A percentile compares a stretch with the other conserved stretches of the same genome.
phyloP scores from a whole-genome alignment of 202 grass and related monocot species.

The Alloteropsis angusta region DNA sequence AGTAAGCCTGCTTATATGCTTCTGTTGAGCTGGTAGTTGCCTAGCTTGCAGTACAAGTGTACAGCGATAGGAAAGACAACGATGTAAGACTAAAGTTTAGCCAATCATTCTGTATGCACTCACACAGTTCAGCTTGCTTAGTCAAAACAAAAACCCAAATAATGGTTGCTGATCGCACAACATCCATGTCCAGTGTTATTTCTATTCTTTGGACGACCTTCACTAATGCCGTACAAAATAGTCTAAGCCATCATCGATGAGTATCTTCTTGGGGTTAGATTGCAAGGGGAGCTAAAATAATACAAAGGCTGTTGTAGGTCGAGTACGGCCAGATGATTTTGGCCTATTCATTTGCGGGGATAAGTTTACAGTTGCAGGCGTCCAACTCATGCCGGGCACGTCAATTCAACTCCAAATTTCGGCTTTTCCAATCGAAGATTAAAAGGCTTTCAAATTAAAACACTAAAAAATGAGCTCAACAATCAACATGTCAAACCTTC shows the following conservation, averaged over 20 bases:
- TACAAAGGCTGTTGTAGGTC: background rate
- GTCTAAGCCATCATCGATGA: background rate
- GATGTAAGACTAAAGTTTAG: slow-evolving; percentile 12
- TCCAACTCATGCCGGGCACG: background rate
- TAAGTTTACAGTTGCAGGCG: background rate
- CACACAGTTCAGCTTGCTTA: background rate
- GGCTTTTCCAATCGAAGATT: background rate
- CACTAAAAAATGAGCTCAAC: background rate
- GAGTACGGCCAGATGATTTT: background rate
- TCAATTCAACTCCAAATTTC: background rate
- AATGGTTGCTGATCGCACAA: background rate
- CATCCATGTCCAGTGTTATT: background rate
- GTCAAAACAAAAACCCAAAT: background rate
- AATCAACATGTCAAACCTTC: background rate
- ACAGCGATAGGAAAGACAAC: background rate
- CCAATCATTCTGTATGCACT: background rate
- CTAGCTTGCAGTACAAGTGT: background rate
- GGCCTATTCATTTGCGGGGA: background rate
- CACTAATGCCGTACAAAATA: background rate
- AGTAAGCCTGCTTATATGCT: background rate
- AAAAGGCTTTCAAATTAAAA: background rate
- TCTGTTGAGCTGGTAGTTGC: background rate
- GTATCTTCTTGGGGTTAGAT: background rate
- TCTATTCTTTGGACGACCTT: background rate
- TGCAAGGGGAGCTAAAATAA: background rate